These are phyloP conservation scores for Elsinoe necatrix DNA, from an alignment of 2,329 filamentous ascomycete genomes.

Conservation along the genomic window DNA sequence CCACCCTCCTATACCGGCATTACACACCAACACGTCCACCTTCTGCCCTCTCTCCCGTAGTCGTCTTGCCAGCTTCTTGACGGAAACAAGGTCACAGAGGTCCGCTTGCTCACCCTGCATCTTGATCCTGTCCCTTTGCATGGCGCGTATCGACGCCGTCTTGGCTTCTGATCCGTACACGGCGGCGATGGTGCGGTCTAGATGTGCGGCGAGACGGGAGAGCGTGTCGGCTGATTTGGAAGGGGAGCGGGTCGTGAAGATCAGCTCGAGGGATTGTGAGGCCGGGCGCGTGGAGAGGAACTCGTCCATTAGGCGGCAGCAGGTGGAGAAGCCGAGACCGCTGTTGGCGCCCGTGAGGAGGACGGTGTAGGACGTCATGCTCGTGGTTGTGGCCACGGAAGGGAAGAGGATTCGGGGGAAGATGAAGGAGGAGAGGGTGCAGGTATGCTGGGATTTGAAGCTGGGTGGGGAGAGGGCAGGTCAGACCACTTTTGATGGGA, in stretches of 20 bases:
- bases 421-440: background rate
- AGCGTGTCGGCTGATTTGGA: slow-evolving; percentile 69
- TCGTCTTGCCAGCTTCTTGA: slow-evolving; percentile 45
- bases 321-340: slow-evolving; percentile 77
- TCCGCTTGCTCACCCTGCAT: slow-evolving; percentile 52
- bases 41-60: slow-evolving; percentile 54
- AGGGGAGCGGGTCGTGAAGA: slow-evolving; percentile 72
- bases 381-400: background rate
- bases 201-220: slow-evolving; percentile 53
- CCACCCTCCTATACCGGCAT: slow-evolving; percentile 86
- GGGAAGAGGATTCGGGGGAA: background rate
- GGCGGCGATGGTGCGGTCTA: slow-evolving; percentile 40
- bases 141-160: slow-evolving; percentile 33
- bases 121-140: slow-evolving; percentile 38
- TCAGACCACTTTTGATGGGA: background rate
- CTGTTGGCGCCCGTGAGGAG: slow-evolving; percentile 85
- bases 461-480: too few species aligned
- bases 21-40: slow-evolving; percentile 72
- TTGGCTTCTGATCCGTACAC: slow-evolving; percentile 27
- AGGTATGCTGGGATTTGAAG: background rate
- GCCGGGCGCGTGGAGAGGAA: slow-evolving; percentile 64
- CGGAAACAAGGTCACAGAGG: slow-evolving; percentile 46
- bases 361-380: slow-evolving; percentile 38
- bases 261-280: slow-evolving; percentile 62
- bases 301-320: slow-evolving; percentile 79